phyloP scores from a whole-genome alignment of 1,139 yeast genomes.

The Blastobotrys arbuscula region DNA sequence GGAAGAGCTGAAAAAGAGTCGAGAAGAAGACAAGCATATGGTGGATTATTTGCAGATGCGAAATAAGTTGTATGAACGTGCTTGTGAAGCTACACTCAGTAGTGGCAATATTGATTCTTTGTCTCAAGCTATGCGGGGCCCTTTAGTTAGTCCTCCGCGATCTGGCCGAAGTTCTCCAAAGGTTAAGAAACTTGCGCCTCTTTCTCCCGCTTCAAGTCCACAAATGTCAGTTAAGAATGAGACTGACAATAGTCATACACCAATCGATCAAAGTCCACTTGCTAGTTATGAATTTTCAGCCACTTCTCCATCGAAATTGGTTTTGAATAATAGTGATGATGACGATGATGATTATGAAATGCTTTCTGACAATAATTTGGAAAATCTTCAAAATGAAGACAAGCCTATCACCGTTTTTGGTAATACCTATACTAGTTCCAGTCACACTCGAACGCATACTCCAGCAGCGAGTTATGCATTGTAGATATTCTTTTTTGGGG shows the following conservation, averaged over 20 bases:
- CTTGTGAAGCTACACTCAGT: slow-evolving; percentile 25
- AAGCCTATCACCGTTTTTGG: not conserved
- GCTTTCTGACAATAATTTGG: not conserved
- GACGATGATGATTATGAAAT: not conserved
- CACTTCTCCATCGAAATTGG: not conserved
- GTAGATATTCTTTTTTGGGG: not conserved
- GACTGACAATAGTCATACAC: not conserved
- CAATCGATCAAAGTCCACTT: not conserved
- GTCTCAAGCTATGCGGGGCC: slow-evolving; percentile 16
- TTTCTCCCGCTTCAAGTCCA: not conserved
- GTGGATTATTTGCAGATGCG: not conserved
- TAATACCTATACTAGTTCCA: not conserved
- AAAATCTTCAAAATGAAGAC: not conserved
- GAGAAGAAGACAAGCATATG: not conserved
- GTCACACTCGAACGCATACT: not conserved
- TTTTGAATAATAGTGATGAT: slow-evolving; percentile 16
- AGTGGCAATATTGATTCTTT: slow-evolving; percentile 29
- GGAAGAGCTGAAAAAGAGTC: slow-evolving; percentile 15
- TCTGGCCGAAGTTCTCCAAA: not conserved
- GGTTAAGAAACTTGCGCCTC: not conserved
- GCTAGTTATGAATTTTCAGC: not conserved
- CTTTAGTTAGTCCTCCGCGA: not conserved
- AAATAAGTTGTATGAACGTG: not conserved
- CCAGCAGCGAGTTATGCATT: not conserved
- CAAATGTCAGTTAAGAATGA: not conserved